Conservation (phyloP, 2,329 filamentous ascomycete genomes). For the Venturia carpophila region DNA sequence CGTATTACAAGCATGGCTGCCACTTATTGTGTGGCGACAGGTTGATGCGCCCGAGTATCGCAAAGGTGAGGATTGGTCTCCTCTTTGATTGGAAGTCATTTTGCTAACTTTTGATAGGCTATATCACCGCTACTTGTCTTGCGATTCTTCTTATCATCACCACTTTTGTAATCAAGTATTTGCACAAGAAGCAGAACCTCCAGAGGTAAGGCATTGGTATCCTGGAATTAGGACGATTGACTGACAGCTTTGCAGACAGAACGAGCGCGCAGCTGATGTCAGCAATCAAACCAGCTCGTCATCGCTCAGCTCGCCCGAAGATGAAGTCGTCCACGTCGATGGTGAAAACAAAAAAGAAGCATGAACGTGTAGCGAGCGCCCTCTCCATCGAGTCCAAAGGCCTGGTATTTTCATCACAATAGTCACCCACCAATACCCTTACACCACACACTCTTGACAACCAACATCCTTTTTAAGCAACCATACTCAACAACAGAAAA, state of each 20-base stretch:
- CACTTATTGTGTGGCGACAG: slow-evolving; percentile 58
- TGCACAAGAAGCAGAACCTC: slow-evolving; percentile 12
- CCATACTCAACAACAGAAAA: no score
- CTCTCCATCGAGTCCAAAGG: neutral
- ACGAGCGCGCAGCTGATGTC: neutral
- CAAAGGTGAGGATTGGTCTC: slow-evolving; percentile 36
- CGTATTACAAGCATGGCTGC: slow-evolving; percentile 62
- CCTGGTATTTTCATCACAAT: no score
- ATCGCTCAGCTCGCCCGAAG: neutral
- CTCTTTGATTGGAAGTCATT: neutral
- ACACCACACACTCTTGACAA: no score
- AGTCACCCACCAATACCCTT: no score
- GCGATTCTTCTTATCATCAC: slow-evolving; percentile 44
- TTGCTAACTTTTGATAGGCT: slow-evolving; percentile 29
- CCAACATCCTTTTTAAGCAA: no score
- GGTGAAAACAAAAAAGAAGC: neutral
- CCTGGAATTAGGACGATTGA: neutral
- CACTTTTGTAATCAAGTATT: slow-evolving; percentile 38
- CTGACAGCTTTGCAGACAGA: neutral
- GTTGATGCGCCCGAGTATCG: slow-evolving; percentile 53
- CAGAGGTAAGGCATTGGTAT: neutral
- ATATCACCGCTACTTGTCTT: slow-evolving; percentile 47
- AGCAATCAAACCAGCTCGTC: neutral
- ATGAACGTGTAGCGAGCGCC: neutral
- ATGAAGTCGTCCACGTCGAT: neutral